phyloP scores from a whole-genome alignment of 2,329 filamentous ascomycete genomes.

The Fusarium begoniae region DNA sequence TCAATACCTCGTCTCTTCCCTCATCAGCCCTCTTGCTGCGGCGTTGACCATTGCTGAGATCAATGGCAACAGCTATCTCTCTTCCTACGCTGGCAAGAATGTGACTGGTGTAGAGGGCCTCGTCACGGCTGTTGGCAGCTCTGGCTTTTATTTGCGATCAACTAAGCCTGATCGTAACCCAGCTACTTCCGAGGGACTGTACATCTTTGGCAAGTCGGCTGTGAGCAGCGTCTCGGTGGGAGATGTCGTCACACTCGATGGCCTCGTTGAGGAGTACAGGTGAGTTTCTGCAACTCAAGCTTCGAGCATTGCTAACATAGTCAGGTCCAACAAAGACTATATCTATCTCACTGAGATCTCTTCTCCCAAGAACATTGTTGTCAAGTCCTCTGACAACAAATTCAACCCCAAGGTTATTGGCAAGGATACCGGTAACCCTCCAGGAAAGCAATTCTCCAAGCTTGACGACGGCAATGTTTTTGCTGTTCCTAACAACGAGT shows the following conservation, averaged over 20 bases:
- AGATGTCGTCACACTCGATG: slow-evolving; percentile 69
- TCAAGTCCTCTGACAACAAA: slow-evolving; percentile 62
- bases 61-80: slow-evolving; percentile 72
- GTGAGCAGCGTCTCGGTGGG: slow-evolving; percentile 65
- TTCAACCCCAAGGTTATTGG: slow-evolving; percentile 70
- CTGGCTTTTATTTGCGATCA: slow-evolving; percentile 72
- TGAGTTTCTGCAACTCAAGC: slow-evolving; percentile 45
- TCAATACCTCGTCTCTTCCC: slow-evolving; percentile 42
- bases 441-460: slow-evolving; percentile 67
- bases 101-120: slow-evolving; percentile 70
- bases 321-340: slow-evolving; percentile 63
- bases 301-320: background rate
- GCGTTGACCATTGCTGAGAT: slow-evolving; percentile 67
- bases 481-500: slow-evolving; percentile 69
- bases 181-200: slow-evolving; percentile 71
- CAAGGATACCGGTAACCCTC: slow-evolving; percentile 63
- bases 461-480: slow-evolving; percentile 74
- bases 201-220: slow-evolving; percentile 66
- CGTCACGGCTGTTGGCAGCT: slow-evolving; percentile 69
- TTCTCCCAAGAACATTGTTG: slow-evolving; percentile 61
- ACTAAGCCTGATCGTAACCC: slow-evolving; percentile 63
- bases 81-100: slow-evolving; percentile 64
- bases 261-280: slow-evolving; percentile 65
- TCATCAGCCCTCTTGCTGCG: slow-evolving; percentile 38
- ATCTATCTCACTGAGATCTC: slow-evolving; percentile 72